phyloP scores from a whole-genome alignment of 73 alveolate genomes.

The Tetrahymena malaccensis region DNA sequence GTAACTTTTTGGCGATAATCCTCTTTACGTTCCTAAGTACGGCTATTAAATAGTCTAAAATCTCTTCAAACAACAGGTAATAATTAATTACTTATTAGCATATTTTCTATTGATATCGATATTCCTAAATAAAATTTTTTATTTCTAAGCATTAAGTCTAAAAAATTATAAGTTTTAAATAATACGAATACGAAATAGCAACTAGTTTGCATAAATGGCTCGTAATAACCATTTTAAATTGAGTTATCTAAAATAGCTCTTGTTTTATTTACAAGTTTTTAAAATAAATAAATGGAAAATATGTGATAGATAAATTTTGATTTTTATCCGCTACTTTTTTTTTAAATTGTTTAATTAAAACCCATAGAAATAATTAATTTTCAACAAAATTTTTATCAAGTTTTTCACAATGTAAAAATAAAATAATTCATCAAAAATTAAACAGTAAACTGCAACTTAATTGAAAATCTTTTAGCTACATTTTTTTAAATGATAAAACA shows the following conservation, averaged over 20 bases:
- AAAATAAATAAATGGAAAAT: background rate
- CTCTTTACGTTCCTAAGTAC: background rate
- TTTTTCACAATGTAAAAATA: no score
- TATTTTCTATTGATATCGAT: background rate
- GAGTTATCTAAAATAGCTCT: background rate
- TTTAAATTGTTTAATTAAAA: background rate
- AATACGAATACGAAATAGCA: no score
- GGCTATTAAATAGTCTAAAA: background rate
- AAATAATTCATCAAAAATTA: no score
- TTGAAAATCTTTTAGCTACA: background rate
- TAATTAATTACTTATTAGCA: background rate
- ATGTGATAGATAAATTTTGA: background rate
- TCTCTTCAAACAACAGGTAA: background rate
- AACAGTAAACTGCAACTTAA: no score
- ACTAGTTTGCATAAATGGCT: no score
- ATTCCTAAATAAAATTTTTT: background rate
- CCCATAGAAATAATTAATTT: background rate
- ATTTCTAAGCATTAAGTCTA: background rate
- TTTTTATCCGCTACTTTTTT: background rate
- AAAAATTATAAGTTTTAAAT: no score
- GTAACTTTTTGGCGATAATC: background rate
- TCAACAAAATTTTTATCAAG: background rate
- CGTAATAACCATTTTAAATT: background rate
- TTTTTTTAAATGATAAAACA: no score
- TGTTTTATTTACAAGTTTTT: background rate